Base-by-base conservation (phyloP, 495 filamentous ascomycete species). In the Antarctomyces pellizariae region DNA sequence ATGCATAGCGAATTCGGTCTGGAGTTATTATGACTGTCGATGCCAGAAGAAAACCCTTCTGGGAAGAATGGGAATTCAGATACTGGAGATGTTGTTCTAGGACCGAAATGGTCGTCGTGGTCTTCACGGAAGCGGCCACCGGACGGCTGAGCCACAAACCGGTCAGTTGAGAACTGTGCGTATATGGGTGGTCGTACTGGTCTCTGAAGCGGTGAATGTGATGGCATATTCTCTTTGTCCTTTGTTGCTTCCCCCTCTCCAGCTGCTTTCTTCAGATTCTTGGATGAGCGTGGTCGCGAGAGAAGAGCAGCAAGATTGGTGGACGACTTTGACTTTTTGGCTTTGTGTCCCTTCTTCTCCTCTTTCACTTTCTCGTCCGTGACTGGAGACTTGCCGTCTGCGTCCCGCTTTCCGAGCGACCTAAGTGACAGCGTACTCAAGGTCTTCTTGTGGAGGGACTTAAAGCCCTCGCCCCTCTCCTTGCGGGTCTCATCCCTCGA, bases 291-390 rank as follows among this genome's bases (percentile, higher is more conserved):
- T 11, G 64, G 61, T 21, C 65, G 58, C 11, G 49, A 58, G 25
- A 72, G 56, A 6, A 77, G 61, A 3, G 57, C 69, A 0, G 67
- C 61, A 3, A 90, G 54, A 40, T 75, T 83, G 24, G 75, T 80
- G 3, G 75, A 59, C 0, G 80, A 89, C 39, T 89, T 90, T 10
- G 67, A 62, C 56, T 84, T 89, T 47, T 82, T 83, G 4, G 72
- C 68, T 31, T 66, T 73, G 20, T 46, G 2, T 52, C 37, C 22
- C 61, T 58, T 24, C 46, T 48, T 26, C 52, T 52, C 42, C 38
- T n/a, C n/a, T 45, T 46, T 2, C 52, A 37, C 22, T 62, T 58
- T 24, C 46, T 48, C 26, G 53, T 52, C 42, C 38, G 62, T 50
- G 36, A 44, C 48, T 44, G 62, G 48, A 33, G 41, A 24, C 35